Base-by-base conservation (phyloP, 768 basidiomycete species). In the Lanmaoa rubissima region DNA sequence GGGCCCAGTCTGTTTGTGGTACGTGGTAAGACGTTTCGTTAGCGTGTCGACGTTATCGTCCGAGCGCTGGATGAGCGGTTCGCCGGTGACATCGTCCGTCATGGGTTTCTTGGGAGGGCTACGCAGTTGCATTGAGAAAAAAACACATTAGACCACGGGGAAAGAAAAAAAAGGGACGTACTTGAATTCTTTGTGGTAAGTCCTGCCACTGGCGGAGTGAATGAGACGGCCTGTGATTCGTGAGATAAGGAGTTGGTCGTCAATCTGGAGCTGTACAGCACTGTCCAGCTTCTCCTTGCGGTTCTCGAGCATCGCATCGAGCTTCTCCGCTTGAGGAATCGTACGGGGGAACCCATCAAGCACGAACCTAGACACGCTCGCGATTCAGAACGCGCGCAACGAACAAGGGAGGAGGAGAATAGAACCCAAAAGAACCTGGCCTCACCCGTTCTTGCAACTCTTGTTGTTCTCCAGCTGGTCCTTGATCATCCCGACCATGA, bases 311-410 rank as follows among this genome's bases (percentile, higher is more conserved):
- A 99, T 98, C 57, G 79, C 76, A 69, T 96, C 96, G 53, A 99
- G 87, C 75, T 97, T 98, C 75, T 95, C 83, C 3, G 97, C 97
- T 68, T 99, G 97, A 11, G 90, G 87, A 36, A 98, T 92, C 5
- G 96, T 98, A 42, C 97, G 88, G 41, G 97, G 97, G 84, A 99
- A 99, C n/a, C 97, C 97, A 68, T 99, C 97, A 49, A 99, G 81
- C 55, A 99, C 97, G 74, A 99, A 99, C 38, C 96, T 98, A 63
- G 16, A 11, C 26, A 21, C 16, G 3, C 9, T n/a, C n/a, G 13
- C 34, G 3, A 12, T 36, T 53, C 43, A 48, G 47, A n/a, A 24
- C 17, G 26, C 26, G 12, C 28, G 19, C 0, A 7, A 42, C 31
- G 21, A 46, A 28, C 17, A 36, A 14, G 17, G 26, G 11, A 38